Percentiles rank a stretch among this genome's conserved stretches.
These are phyloP conservation scores for Pedinophyceae sp. DNA, from an alignment of 139 green algal species.

Conservation along the genomic window DNA sequence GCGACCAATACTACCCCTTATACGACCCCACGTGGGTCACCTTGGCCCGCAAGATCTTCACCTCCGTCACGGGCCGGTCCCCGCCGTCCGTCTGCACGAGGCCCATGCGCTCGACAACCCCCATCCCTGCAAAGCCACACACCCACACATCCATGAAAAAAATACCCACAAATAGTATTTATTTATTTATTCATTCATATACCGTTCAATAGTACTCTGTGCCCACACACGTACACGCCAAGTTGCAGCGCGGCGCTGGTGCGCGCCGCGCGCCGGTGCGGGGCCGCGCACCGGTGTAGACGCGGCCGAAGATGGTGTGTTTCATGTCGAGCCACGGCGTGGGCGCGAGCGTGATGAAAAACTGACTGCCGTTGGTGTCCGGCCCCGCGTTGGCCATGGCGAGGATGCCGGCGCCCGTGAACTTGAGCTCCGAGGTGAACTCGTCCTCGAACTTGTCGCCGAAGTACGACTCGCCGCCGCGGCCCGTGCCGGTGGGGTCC, in stretches of 20 bases:
- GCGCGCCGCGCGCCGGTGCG: too few species aligned
- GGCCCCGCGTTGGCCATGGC: constrained; percentile 70
- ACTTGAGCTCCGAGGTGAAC: constrained; percentile 57
- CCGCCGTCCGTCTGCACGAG: constrained; percentile 55
- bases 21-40: too few species aligned
- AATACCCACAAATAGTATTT: too few species aligned
- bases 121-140: constrained; percentile 78
- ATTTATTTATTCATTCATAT: too few species aligned
- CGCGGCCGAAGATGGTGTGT: constrained; percentile 93
- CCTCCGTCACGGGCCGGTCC: constrained; percentile 49
- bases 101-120: constrained; percentile 67
- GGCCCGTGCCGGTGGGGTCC: constrained; percentile 34
- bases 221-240: too few species aligned
- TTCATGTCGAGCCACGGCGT: constrained; percentile 80
- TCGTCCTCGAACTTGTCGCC: constrained; percentile 75
- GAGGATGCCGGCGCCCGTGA: constrained; percentile 74
- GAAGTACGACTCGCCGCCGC: constrained; percentile 27
- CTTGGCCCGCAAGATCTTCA: constrained; percentile 43
- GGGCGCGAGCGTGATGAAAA: constrained; percentile 74
- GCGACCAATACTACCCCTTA: too few species aligned
- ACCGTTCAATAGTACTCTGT: too few species aligned
- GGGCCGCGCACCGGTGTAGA: too few species aligned
- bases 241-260: too few species aligned
- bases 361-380: constrained; percentile 68
- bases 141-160: too few species aligned